Conservation (phyloP, 495 filamentous ascomycete species). For the Talaromyces liani region DNA sequence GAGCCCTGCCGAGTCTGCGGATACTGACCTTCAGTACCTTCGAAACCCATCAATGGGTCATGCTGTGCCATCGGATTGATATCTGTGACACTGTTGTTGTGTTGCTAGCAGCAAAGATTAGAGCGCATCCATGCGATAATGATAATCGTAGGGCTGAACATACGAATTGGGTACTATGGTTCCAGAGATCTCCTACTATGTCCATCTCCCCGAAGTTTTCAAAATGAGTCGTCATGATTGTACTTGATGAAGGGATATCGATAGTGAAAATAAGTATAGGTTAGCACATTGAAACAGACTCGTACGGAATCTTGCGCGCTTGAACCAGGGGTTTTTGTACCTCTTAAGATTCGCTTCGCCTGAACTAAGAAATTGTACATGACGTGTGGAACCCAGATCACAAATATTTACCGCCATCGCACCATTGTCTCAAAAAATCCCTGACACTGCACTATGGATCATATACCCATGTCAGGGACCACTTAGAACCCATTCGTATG, state of each 20-base stretch:
- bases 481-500: not conserved
- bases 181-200: not conserved
- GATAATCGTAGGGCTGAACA: not conserved
- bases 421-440: not conserved
- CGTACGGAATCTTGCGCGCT: not conserved
- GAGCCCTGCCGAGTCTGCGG: not conserved
- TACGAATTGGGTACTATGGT: not conserved
- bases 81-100: not conserved
- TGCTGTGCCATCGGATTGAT: not conserved
- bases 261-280: not conserved
- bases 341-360: not conserved
- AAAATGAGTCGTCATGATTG: slow-evolving; percentile 1
- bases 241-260: not conserved
- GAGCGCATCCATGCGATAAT: no score
- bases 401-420: not conserved
- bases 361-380: not conserved
- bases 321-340: not conserved
- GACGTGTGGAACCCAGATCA: not conserved
- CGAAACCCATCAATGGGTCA: not conserved
- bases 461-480: not conserved
- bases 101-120: no score
- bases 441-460: not conserved
- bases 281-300: not conserved
- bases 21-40: not conserved
- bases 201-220: not conserved